phyloP scores from a whole-genome alignment of 2,329 filamentous ascomycete species.

The Epichloe aotearoae region DNA sequence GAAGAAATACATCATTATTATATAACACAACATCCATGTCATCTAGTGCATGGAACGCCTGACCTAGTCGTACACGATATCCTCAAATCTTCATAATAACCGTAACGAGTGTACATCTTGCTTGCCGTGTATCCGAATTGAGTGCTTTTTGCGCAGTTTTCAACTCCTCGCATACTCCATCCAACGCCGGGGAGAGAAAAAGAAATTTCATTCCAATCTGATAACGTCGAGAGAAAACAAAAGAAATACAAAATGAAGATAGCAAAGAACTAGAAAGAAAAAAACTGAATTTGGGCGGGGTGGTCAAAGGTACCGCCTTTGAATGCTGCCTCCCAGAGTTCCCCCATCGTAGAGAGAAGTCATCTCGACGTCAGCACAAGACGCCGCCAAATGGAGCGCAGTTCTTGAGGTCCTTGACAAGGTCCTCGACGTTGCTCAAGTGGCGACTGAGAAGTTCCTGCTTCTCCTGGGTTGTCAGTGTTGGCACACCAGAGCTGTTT shows the following conservation, averaged over 20 bases:
- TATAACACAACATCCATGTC: constrained; percentile 6
- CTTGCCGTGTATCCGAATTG: neutral
- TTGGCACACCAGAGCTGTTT: constrained; percentile 26
- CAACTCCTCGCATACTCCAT: constrained; percentile 11
- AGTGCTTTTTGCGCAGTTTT: constrained; percentile 4
- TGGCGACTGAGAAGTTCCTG: constrained; percentile 65
- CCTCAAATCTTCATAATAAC: constrained; percentile 9
- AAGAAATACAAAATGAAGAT: neutral
- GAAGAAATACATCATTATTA: constrained; percentile 1
- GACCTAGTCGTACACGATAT: constrained; percentile 14
- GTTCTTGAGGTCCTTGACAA: constrained; percentile 72
- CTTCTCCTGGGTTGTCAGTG: constrained; percentile 67
- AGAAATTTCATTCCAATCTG: neutral
- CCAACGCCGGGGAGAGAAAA: constrained; percentile 2
- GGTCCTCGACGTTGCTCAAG: constrained; percentile 68
- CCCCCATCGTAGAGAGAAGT: neutral
- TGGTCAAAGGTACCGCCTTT: too few species aligned
- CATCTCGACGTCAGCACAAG: constrained; percentile 24
- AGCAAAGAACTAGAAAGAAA: neutral
- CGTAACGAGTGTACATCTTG: neutral
- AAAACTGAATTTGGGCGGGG: neutral
- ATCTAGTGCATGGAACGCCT: constrained; percentile 17
- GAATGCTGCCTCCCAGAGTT: neutral
- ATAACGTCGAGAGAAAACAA: neutral
- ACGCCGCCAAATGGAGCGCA: constrained; percentile 60